Evolutionary conservation across 768 basidiomycete genomes (phyloP), one percentile per base, ranked within the genome.

Genomic region (Rossbeevera mucosa): DNA sequence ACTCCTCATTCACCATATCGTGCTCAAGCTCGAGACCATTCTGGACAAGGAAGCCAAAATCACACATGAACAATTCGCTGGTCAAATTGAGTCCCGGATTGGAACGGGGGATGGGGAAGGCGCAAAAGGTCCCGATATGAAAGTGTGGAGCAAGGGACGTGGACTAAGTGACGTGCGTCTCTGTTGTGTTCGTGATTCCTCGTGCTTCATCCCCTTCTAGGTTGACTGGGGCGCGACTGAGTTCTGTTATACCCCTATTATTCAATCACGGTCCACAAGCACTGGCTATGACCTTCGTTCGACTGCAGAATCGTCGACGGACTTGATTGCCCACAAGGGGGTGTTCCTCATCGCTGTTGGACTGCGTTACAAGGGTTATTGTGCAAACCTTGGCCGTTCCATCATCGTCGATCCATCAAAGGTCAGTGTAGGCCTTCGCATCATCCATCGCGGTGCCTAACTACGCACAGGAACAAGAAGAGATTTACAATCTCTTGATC

Each of bases 371-470:
- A 94, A 87, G 64, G 87, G 85, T 1, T 98, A 99, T 60, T 93
- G 92, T 64, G 83, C 89, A 25, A 95, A 93, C 66, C 81, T 97
- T 58, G 94, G 91, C 4, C 80, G 95, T 41, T 97, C 91, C 2
- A 94, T 96, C 71, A 90, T 97, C 59, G 94, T 98, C 33, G 93
- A 95, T 64, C 95, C 95, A 2, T 85, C 85, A 57, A 85, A 88
- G 62, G 93, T 94, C 55, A 53, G 43, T 36, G 20, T 24, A 9
- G 5, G 21, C 29, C 44, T 20, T 50, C 21, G 16, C 51, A 36
- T 38, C 30, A 7, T 29, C 18, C 11, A 18, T n/a, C 50, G 16
- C 48, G 22, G 18, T 28, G 16, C 8, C 43, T 48, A 36, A 60
- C 43, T 40, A 46, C 31, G 3, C 22, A 14, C 63, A 98, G 94